phyloP scores from a whole-genome alignment of 1,284 basidiomycete species.

The Porodaedalea pini region DNA sequence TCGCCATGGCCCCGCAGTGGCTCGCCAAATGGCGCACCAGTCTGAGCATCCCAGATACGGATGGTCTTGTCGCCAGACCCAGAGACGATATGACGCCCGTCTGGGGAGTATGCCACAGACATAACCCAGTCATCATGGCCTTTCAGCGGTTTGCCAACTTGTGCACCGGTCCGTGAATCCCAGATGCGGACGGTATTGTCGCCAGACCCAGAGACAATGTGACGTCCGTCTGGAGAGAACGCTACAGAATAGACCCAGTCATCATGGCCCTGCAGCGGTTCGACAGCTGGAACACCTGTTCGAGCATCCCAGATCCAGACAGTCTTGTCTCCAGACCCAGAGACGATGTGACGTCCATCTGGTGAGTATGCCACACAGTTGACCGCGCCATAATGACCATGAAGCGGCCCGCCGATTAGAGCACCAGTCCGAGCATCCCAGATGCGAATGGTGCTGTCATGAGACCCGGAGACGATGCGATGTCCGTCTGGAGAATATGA shows the following conservation, averaged over 20 bases:
- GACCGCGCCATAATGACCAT: conserved; percentile 21
- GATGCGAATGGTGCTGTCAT: background rate
- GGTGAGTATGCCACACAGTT: conserved; percentile 20
- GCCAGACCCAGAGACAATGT: conserved; percentile 15
- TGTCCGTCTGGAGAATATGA: too few relatives aligned
- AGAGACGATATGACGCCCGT: background rate
- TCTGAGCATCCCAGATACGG: conserved; percentile 90
- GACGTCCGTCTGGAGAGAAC: conserved; percentile 16
- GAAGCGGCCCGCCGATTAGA: background rate
- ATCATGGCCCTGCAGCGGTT: conserved; percentile 5
- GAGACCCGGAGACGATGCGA: too few relatives aligned
- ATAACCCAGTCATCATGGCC: background rate
- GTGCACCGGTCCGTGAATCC: conserved; percentile 14
- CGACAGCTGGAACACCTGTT: background rate
- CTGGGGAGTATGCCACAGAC: background rate
- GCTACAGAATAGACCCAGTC: conserved; percentile 1
- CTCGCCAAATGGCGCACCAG: conserved; percentile 40
- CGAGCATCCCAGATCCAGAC: conserved; percentile 9
- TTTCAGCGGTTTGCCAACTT: background rate
- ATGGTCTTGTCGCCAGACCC: conserved; percentile 77
- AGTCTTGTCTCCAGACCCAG: conserved; percentile 8
- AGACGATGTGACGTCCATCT: background rate
- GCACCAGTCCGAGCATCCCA: conserved; percentile 25
- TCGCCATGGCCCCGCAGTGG: too few relatives aligned
- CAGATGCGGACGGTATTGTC: conserved; percentile 18